Conservation (phyloP, 208 protist genomes). For the Trypanosoma brucei region DNA sequence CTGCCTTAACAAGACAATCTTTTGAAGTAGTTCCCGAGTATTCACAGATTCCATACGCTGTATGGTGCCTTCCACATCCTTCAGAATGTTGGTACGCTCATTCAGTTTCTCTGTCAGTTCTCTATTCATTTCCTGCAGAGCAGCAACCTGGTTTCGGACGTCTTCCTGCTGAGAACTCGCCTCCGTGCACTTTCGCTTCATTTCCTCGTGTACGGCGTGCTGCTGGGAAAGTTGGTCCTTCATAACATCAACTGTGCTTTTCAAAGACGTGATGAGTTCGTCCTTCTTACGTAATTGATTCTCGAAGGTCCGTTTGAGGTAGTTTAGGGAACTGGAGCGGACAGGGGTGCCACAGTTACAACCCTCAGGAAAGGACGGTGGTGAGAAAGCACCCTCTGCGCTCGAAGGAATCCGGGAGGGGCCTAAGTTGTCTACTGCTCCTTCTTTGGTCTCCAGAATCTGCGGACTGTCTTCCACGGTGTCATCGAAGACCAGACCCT, state of each 20-base stretch:
- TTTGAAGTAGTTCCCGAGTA: slow-evolving; percentile 65
- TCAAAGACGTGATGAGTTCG: slow-evolving; percentile 56
- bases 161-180: slow-evolving; percentile 27
- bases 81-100: slow-evolving; percentile 38
- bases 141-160: slow-evolving; percentile 35
- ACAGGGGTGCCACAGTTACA: not conserved
- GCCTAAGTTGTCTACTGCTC: not conserved
- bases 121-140: slow-evolving; percentile 48
- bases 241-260: slow-evolving; percentile 27
- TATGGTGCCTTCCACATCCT: slow-evolving; percentile 43
- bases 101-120: slow-evolving; percentile 44
- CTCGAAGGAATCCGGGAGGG: not conserved
- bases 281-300: slow-evolving; percentile 76
- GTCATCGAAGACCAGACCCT: slow-evolving; percentile 24
- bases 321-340: slow-evolving; percentile 24
- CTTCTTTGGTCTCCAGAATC: not conserved
- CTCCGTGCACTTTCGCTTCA: slow-evolving; percentile 15
- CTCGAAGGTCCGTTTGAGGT: slow-evolving; percentile 54
- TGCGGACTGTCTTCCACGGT: slow-evolving; percentile 12
- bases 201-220: slow-evolving; percentile 9
- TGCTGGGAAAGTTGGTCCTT: not conserved
- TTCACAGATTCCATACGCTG: slow-evolving; percentile 31
- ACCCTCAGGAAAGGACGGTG: slow-evolving; percentile 4
- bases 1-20: slow-evolving; percentile 75
- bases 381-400: not conserved